Conservation (phyloP, 2,329 filamentous ascomycete genomes). For the Microascus cirrosus region DNA sequence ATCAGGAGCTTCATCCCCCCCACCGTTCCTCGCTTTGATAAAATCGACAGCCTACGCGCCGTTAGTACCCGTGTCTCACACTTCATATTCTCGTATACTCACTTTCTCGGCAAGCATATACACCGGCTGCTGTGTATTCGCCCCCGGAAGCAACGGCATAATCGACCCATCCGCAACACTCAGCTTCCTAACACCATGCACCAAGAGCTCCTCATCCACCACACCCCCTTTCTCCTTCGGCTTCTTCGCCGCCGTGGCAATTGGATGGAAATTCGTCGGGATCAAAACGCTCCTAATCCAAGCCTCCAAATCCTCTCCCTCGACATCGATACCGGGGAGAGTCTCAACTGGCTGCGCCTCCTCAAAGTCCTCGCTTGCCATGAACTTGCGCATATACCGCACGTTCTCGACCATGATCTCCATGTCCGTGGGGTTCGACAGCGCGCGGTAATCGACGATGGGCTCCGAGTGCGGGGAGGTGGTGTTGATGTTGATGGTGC, state of each 20-base stretch:
- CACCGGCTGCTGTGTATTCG: constrained; percentile 10
- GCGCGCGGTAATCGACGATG: constrained; percentile 14
- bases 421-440: constrained; percentile 16
- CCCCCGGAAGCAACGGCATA: constrained; percentile 8
- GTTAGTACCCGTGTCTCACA: background rate
- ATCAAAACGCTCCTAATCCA: constrained; percentile 7
- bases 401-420: constrained; percentile 14
- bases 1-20: background rate
- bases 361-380: constrained; percentile 2
- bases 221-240: constrained; percentile 9
- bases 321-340: constrained; percentile 7
- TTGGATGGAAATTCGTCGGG: constrained; percentile 8
- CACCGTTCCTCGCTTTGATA: background rate
- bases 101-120: constrained; percentile 10
- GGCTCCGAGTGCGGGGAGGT: constrained; percentile 17
- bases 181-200: constrained; percentile 6
- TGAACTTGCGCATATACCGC: constrained; percentile 12
- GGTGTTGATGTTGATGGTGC: constrained; percentile 20
- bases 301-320: constrained; percentile 6
- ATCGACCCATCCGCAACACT: constrained; percentile 9
- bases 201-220: constrained; percentile 9
- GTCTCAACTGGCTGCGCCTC: constrained; percentile 3
- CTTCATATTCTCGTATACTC: background rate
- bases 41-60: background rate
- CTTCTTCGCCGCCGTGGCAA: constrained; percentile 8